Evolutionary conservation across 2,329 filamentous ascomycete genomes (phyloP), one percentile per base, ranked within the genome.

Genomic region (Penicillium paneum): DNA sequence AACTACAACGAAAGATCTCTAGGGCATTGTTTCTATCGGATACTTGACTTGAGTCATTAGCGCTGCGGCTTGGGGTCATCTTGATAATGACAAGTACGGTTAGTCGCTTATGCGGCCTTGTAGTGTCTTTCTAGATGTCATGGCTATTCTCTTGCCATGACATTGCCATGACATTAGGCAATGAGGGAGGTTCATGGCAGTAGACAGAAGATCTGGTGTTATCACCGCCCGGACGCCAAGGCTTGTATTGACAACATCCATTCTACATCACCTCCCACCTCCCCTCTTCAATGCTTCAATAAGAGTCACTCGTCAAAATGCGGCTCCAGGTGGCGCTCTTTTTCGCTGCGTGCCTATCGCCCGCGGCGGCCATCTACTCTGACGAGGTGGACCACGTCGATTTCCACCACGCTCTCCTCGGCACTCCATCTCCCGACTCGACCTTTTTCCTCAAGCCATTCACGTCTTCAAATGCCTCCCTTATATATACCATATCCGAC

Each of bases 401-500:
- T 76, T 97, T 91, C 78, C 93, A 97, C 76, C 86, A 96, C 77
- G 85, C 90, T 61, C 86, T 97, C 45, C 79, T 99, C 67, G 94
- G 94, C 67, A 77, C 90, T 35, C 91, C 94, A 51, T 88, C 88
- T 71, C 79, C 84, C 71, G 84, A 90, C 59, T 89, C 90, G 57
- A 97, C 93, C 64, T 95, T 97, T 82, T 97, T 97, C 83, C 91
- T 97, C 76, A 88, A 87, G 64, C 93, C 94, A 36, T 83, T 88
- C 67, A 81, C 84, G 59, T 84, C 87, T 63, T 92, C 93, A 59
- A 91, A 90, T 73, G 92, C 92, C 34, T 93, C 90, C 50, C 81
- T 99, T 35, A 81, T 99, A 49, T 99, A 97, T 73, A 95, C 94
- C 0, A 78, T 97, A 41, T 95, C 90, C 60, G 90, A 97, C 54